These are phyloP conservation scores for Lizonia empirigonia DNA, from an alignment of 2,329 filamentous ascomycete genomes.

Conservation along the genomic window DNA sequence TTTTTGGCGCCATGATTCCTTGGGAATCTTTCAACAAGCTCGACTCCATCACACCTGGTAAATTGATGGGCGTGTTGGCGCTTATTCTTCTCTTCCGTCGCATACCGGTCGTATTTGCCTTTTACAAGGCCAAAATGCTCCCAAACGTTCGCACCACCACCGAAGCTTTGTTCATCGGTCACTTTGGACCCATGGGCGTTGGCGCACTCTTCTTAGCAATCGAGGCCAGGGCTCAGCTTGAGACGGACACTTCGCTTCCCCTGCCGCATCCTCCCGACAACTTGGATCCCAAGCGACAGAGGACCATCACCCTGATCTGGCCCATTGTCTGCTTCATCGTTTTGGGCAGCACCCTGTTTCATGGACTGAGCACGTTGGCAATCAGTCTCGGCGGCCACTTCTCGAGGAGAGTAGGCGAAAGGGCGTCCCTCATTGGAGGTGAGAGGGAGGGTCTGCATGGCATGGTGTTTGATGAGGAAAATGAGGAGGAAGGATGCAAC, in stretches of 20 bases:
- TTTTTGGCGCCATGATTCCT: constrained; percentile 61
- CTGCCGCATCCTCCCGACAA: constrained; percentile 51
- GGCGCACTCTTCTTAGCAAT: constrained; percentile 63
- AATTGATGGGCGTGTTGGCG: constrained; percentile 54
- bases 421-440: constrained; percentile 56
- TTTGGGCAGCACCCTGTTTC: constrained; percentile 59
- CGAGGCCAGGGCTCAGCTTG: constrained; percentile 59
- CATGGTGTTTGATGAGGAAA: constrained; percentile 55
- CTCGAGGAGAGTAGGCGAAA: constrained; percentile 52
- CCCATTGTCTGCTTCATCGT: constrained; percentile 62
- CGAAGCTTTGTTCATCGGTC: constrained; percentile 61
- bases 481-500: constrained; percentile 34
- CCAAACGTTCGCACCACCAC: constrained; percentile 57
- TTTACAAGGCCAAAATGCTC: constrained; percentile 52
- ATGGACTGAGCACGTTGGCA: constrained; percentile 59
- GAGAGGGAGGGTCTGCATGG: constrained; percentile 58
- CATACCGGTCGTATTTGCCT: constrained; percentile 57
- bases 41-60: constrained; percentile 48
- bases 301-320: constrained; percentile 57
- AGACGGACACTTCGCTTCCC: constrained; percentile 55
- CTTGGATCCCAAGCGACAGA: constrained; percentile 40
- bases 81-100: constrained; percentile 60
- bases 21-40: constrained; percentile 52
- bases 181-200: constrained; percentile 64
- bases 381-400: constrained; percentile 59